Conservation (phyloP, 208 protist genomes). For the Acanthamoeba polyphaga region DNA sequence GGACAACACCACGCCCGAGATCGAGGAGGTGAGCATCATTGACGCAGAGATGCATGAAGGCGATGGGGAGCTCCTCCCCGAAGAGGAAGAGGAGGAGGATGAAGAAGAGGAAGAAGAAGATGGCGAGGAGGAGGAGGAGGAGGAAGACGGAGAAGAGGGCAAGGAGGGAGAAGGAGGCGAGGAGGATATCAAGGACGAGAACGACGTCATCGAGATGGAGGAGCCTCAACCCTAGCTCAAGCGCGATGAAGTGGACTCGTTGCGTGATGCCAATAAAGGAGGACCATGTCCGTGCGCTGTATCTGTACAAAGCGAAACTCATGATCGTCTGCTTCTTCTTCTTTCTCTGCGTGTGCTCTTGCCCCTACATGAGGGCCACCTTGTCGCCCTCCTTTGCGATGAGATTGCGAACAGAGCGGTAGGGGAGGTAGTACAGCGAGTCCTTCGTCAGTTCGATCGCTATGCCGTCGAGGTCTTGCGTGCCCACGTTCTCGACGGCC, state of each 20-base stretch:
- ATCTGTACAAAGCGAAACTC: not conserved
- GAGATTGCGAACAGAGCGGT: not conserved
- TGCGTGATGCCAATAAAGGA: slow-evolving; percentile 6
- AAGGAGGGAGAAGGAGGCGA: not conserved
- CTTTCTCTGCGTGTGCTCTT: too few relatives aligned
- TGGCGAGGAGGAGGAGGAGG: not conserved
- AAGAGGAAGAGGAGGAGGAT: not conserved
- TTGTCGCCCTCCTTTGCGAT: slow-evolving; percentile 4
- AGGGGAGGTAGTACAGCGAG: slow-evolving; percentile 27
- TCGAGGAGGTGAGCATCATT: not conserved
- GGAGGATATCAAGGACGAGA: slow-evolving; percentile 1
- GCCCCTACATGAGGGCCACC: slow-evolving; percentile 8
- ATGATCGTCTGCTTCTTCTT: not conserved
- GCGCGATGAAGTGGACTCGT: slow-evolving; percentile 37
- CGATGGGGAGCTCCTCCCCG: not conserved
- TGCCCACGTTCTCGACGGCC: not conserved
- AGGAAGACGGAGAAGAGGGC: not conserved
- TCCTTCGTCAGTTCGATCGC: slow-evolving; percentile 28
- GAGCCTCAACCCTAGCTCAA: not conserved
- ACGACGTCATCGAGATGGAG: slow-evolving; percentile 36
- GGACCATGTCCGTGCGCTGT: not conserved
- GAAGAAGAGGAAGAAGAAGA: not conserved
- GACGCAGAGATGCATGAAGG: not conserved
- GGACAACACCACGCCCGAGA: slow-evolving; percentile 75
- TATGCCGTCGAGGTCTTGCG: slow-evolving; percentile 9